Base-by-base conservation (phyloP, 192 early-diverging fungal genomes). In the Entomortierella parvispora region DNA sequence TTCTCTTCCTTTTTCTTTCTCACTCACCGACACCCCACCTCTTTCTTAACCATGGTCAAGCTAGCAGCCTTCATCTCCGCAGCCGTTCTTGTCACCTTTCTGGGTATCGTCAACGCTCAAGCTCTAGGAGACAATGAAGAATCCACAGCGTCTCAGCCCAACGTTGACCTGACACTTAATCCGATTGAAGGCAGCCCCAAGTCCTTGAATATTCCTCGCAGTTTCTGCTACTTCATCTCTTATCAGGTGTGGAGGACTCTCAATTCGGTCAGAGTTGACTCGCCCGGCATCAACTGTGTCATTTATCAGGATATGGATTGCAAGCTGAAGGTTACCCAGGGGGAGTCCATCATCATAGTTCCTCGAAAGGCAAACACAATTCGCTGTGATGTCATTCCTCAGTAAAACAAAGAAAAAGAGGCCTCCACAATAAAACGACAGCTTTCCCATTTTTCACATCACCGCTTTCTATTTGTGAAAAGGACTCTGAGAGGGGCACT, bases 281-380 rank as follows among this genome's bases (percentile, higher is more conserved):
- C 48, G 48, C 48, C 48, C 48, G n/a, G 48, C 48, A 50, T 50
- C 48, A 50, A 50, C 48, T 50, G 48, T 50, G 48, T 50, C 22
- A 50, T 50, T 50, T 50, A 50, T 23, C 48, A 50, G 48, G 48
- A 50, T 50, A 22, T 22, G 20, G 48, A 50, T 2, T 50, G 48
- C 48, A 50, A 50, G 7, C 48, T 50, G 48, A n/a, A 50, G 48
- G 48, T 50, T 50, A 50, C 48, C 48, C 48, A 50, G 20, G 48
- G 48, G 48, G 23, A 1, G 11, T 50, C 48, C 9, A 50, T 23
- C 48, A 50, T 50, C 48, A 50, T 3, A 23, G 48, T 50, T 50
- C 48, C 48, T 50, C 18, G 48, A 50, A 50, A 50, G 48, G 48
- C 48, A 50, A 50, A 50, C 48, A 50, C 48, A 6, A 50, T 50